Evolutionary conservation across 257 asterid genomes (phyloP).

Genomic region (Salvia splendens): DNA sequence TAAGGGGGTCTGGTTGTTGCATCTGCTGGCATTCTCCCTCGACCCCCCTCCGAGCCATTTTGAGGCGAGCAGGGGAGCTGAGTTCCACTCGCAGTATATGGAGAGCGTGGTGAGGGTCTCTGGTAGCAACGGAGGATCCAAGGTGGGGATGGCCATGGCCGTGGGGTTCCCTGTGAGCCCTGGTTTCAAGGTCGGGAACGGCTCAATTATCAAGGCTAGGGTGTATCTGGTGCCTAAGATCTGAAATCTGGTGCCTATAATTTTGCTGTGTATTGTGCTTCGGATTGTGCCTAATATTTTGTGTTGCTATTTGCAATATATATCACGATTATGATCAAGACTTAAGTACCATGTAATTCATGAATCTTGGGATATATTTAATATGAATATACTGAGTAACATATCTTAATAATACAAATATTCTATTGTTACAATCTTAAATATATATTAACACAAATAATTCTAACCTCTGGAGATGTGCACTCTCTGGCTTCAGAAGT

Average conservation of each 20-base stretch:
- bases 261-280: constrained; percentile 14
- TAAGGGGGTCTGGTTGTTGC: constrained; percentile 91
- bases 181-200: constrained; percentile 86
- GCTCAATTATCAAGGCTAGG: constrained; percentile 75
- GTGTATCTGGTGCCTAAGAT: constrained; percentile 76
- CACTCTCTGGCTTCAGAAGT: constrained; percentile 25
- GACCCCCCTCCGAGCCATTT: constrained; percentile 92
- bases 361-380: background rate
- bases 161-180: constrained; percentile 95
- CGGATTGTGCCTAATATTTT: background rate
- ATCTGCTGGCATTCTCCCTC: constrained; percentile 81
- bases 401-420: constrained; percentile 12
- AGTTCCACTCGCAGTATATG: constrained; percentile 89
- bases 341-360: background rate
- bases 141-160: constrained; percentile 53
- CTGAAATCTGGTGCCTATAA: constrained; percentile 25
- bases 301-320: constrained; percentile 11
- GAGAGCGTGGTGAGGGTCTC: constrained; percentile 75
- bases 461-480: background rate
- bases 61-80: constrained; percentile 85
- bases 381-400: background rate
- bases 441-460: constrained; percentile 30
- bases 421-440: constrained; percentile 30
- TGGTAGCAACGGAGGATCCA: constrained; percentile 44
- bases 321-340: background rate